These are phyloP conservation scores for Hemileia vastatrix DNA, from an alignment of 1,284 basidiomycete genomes.

Conservation along the genomic window DNA sequence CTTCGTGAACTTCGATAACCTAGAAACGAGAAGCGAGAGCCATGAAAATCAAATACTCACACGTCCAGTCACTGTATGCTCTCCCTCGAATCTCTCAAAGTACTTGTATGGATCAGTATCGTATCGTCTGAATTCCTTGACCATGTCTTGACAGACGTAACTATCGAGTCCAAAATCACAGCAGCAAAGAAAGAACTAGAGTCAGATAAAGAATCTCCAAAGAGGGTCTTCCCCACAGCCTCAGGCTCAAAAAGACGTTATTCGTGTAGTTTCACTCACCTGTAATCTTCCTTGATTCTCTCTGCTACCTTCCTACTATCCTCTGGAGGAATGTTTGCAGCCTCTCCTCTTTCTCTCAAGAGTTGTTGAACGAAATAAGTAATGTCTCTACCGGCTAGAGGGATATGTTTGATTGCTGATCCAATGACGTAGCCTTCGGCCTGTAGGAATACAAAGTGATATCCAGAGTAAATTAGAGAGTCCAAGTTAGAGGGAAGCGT, in stretches of 20 bases:
- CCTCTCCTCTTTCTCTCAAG: conserved; percentile 88
- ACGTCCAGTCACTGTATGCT: conserved; percentile 81
- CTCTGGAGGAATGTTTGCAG: conserved; percentile 80
- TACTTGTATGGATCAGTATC: conserved; percentile 92
- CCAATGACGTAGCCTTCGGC: conserved; percentile 98
- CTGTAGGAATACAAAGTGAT: conserved; percentile 22
- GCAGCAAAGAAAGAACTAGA: neutral
- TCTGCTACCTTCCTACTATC: conserved; percentile 84
- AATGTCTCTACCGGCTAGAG: conserved; percentile 94
- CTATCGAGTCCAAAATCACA: no score
- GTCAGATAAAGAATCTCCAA: neutral
- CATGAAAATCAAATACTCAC: conserved; percentile 50
- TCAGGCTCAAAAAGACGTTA: no score
- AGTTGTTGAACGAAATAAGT: conserved; percentile 93
- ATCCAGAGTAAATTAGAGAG: neutral
- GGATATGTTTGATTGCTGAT: conserved; percentile 97
- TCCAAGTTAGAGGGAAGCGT: neutral
- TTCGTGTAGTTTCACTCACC: conserved; percentile 44
- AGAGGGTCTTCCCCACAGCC: no score
- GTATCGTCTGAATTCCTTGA: conserved; percentile 96
- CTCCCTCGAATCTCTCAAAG: conserved; percentile 86
- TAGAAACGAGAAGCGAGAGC: neutral
- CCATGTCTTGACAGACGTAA: conserved; percentile 99
- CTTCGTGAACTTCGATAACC: neutral
- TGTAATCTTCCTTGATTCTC: conserved; percentile 96